These are phyloP conservation scores for Gymnopilus junonius DNA, from an alignment of 768 basidiomycete species.

Conservation along the genomic window DNA sequence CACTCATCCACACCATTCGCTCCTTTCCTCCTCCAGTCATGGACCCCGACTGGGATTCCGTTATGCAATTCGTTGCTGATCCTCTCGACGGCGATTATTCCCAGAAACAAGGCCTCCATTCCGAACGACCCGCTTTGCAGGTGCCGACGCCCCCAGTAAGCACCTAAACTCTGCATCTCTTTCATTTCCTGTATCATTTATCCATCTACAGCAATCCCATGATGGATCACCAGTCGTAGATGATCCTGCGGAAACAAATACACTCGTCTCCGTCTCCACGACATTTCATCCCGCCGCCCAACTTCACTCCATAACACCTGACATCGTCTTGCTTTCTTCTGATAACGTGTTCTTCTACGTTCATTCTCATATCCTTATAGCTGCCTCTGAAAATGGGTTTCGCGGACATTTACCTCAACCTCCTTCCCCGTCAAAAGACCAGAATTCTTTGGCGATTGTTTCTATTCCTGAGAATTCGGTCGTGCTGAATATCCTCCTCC, in stretches of 20 bases:
- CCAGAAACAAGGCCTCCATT: slow-evolving; percentile 37
- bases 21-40: slow-evolving; percentile 27
- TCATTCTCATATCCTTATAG: slow-evolving; percentile 61
- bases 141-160: slow-evolving; percentile 72
- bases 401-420: slow-evolving; percentile 55
- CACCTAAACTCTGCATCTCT: slow-evolving; percentile 6
- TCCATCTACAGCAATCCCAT: slow-evolving; percentile 43
- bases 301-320: slow-evolving; percentile 57
- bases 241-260: slow-evolving; percentile 36
- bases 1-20: slow-evolving; percentile 1
- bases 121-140: slow-evolving; percentile 34
- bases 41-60: slow-evolving; percentile 64
- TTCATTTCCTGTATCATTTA: not conserved
- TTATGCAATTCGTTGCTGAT: slow-evolving; percentile 60
- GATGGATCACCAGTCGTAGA: slow-evolving; percentile 49
- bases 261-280: slow-evolving; percentile 77
- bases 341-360: slow-evolving; percentile 89
- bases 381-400: slow-evolving; percentile 68
- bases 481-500: slow-evolving; percentile 74
- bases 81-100: slow-evolving; percentile 45
- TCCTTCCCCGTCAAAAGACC: slow-evolving; percentile 40
- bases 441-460: slow-evolving; percentile 62
- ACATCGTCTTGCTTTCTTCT: slow-evolving; percentile 68
- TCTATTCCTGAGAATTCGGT: slow-evolving; percentile 61
- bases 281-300: slow-evolving; percentile 79